Base-by-base conservation (phyloP, 139 green algal genomes). In the Chlorella sp. region DNA sequence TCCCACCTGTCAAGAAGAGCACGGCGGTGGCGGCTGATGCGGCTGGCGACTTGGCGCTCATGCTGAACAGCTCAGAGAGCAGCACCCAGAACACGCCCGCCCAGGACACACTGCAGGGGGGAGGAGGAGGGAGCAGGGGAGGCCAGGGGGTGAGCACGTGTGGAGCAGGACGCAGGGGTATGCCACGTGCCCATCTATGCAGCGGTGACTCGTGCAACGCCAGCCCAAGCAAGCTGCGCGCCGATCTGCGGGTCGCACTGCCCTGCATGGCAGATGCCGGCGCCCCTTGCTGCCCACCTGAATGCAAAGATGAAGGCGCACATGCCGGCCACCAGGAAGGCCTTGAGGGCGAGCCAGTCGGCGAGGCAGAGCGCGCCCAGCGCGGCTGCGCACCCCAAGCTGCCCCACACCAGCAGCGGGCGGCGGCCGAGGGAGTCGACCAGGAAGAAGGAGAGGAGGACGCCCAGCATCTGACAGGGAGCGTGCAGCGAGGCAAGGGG, bases 81-180 rank as follows among this genome's bases (percentile, higher is more conserved):
- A 98, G 85, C 41, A 98, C 91, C 95, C 94, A 95, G 80, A 96
- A 97, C 62, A 97, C 73, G 11, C 92, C 94, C 6, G 91, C 91
- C 71, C 88, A 94, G 7, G 89, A 94, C 1, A 90, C 12, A 68
- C 86, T 93, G 81, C 55, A 51, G 28, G 56, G 16, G 4, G 30
- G 16, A n/a, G n/a, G n/a, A n/a, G n/a, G n/a, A n/a, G n/a, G n/a
- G n/a, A n/a, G n/a, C n/a, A n/a, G n/a, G n/a, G n/a, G n/a, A n/a
- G n/a, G n/a, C n/a, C n/a, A n/a, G n/a, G n/a, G n/a, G n/a, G n/a
- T n/a, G n/a, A n/a, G n/a, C n/a, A n/a, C n/a, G n/a, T n/a, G n/a
- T n/a, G n/a, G n/a, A n/a, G n/a, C n/a, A n/a, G n/a, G n/a, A n/a
- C n/a, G n/a, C n/a, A n/a, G n/a, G n/a, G n/a, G n/a, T n/a, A n/a